Evolutionary conservation across 305 asterid species (phyloP).

Genomic region (Striga hermonthica): DNA sequence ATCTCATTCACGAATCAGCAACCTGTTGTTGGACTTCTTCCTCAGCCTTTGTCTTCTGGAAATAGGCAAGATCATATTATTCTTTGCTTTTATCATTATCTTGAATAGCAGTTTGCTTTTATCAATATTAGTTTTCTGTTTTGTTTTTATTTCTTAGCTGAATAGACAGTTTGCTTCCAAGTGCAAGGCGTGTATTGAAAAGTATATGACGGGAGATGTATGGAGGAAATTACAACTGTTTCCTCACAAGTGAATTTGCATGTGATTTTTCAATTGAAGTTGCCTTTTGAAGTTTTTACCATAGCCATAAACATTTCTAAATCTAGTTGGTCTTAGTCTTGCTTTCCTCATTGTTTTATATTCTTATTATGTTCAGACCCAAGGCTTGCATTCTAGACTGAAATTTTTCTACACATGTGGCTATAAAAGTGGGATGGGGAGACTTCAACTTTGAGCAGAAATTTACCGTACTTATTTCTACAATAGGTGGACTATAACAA

Average conservation of each 20-base stretch:
- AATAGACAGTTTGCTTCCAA: too few relatives aligned
- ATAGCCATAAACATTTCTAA: background rate
- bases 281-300: constrained; percentile 9
- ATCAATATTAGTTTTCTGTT: too few relatives aligned
- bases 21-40: constrained; percentile 79
- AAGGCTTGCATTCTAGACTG: background rate
- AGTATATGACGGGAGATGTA: background rate
- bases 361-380: background rate
- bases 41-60: constrained; percentile 77
- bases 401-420: background rate
- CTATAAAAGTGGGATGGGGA: constrained; percentile 24
- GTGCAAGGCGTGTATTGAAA: constrained; percentile 15
- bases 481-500: constrained; percentile 27
- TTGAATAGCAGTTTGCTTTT: too few relatives aligned
- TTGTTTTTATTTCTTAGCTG: too few relatives aligned
- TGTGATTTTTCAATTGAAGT: constrained; percentile 13
- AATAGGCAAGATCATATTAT: constrained; percentile 67
- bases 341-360: constrained; percentile 11
- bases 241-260: constrained; percentile 24
- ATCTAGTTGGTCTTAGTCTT: background rate
- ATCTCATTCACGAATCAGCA: constrained; percentile 49
- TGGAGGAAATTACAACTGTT: constrained; percentile 18
- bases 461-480: constrained; percentile 4
- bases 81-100: constrained; percentile 21
- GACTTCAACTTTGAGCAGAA: constrained; percentile 28